Base-by-base conservation (phyloP, 148 eudicot species). In the Agrostemma githago region DNA sequence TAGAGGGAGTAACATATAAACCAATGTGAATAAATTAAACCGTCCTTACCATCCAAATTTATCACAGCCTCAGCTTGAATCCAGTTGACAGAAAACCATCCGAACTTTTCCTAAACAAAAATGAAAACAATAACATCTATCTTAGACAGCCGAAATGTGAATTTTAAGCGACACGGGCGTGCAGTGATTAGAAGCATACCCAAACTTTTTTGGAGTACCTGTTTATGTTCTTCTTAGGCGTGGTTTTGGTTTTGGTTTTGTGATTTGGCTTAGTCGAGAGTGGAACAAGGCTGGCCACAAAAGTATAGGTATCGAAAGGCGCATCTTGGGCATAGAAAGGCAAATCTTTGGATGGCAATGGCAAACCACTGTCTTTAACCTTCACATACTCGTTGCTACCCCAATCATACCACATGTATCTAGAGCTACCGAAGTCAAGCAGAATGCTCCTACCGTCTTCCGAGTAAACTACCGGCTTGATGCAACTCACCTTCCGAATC, bases 331-430 rank as follows among this genome's bases (percentile, higher is more conserved):
- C 34, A 26, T 26, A 26, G 34, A 1, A 26, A 26, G 34, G 34
- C 34, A 26, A 26, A 26, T 26, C 34, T 26, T 26, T 26, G 34
- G 34, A 26, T 26, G 34, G 34, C 34, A 26, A 26, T 16, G 48
- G 69, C 48, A 66, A 17, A 46, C 69, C 69, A 39, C 20, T 39
- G 41, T 21, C 69, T 15, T 66, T 5, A 40, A 41, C 46, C n/a
- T 4, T 66, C 69, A 39, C 48, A 41, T 16, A 15, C 48, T 66
- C 15, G 2, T 15, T 41, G 8, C 46, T 66, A 5, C 8, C 48
- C 61, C 57, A 54, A 70, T 70, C 73, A 70, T 21, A 70, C 62
- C 62, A 54, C 37, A 39, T 34, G 54, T 53, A 57, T 62, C 4
- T 54, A 3, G 5, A 54, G 34, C 43, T 3, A 37, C 54, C 21